phyloP scores from a whole-genome alignment of 2,329 filamentous ascomycete genomes.

The Alternaria novae-zelandiae region DNA sequence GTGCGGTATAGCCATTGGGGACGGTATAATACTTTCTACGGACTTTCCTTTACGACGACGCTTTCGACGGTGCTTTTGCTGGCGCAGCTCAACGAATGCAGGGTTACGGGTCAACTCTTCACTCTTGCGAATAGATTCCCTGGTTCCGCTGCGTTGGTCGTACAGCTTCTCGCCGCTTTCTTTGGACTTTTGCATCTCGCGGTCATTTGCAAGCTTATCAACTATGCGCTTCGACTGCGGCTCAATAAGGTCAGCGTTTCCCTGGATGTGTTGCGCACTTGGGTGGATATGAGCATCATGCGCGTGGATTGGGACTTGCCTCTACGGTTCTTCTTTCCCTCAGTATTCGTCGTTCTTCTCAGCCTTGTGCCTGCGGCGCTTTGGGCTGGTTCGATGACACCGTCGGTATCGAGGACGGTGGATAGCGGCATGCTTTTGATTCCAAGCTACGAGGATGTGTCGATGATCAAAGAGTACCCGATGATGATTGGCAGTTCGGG shows the following conservation, averaged over 20 bases:
- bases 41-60: conserved; percentile 31
- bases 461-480: conserved; percentile 35
- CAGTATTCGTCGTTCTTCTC: conserved; percentile 27
- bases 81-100: conserved; percentile 28
- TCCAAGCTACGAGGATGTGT: conserved; percentile 34
- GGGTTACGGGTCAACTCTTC: conserved; percentile 28
- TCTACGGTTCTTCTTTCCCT: conserved; percentile 37
- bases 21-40: conserved; percentile 36
- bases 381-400: conserved; percentile 41
- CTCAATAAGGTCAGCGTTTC: conserved; percentile 32
- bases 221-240: conserved; percentile 34
- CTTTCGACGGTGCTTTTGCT: conserved; percentile 24
- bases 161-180: conserved; percentile 35
- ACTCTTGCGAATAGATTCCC: conserved; percentile 27
- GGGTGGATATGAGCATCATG: conserved; percentile 35
- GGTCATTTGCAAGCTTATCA: conserved; percentile 36
- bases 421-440: conserved; percentile 22
- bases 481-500: conserved; percentile 33
- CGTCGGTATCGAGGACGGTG: conserved; percentile 24
- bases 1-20: conserved; percentile 30
- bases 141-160: conserved; percentile 30
- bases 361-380: conserved; percentile 35
- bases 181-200: conserved; percentile 38
- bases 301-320: conserved; percentile 38
- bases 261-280: conserved; percentile 34